These are phyloP conservation scores for Globisporangium alternatum DNA, from an alignment of 352 stramenopile genomes.

Conservation along the genomic window DNA sequence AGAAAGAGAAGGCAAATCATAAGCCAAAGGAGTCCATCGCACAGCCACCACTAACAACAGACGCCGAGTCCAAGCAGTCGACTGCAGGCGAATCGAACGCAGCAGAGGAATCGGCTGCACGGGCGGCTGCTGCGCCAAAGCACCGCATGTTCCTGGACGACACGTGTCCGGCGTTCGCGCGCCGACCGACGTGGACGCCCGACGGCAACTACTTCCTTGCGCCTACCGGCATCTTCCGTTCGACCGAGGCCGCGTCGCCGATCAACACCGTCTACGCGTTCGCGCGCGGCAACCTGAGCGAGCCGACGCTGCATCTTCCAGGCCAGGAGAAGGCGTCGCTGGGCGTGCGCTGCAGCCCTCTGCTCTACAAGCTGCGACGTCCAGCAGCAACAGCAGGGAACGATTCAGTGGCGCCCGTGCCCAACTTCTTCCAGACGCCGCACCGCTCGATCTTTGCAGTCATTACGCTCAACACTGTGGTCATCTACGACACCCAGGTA, in stretches of 20 bases:
- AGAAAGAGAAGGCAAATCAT: neutral
- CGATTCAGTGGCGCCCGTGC: neutral
- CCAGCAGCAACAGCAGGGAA: neutral
- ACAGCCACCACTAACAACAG: slow-evolving; percentile 8
- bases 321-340: slow-evolving; percentile 93
- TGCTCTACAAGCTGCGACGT: slow-evolving; percentile 85
- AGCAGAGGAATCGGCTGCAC: slow-evolving; percentile 5
- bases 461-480: slow-evolving; percentile 90
- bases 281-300: slow-evolving; percentile 88
- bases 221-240: slow-evolving; percentile 75
- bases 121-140: slow-evolving; percentile 29
- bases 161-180: slow-evolving; percentile 93
- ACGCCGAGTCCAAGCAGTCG: slow-evolving; percentile 8
- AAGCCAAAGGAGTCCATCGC: slow-evolving; percentile 14
- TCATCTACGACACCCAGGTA: slow-evolving; percentile 96
- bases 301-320: slow-evolving; percentile 90
- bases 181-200: slow-evolving; percentile 89
- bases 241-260: slow-evolving; percentile 31
- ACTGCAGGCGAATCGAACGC: neutral
- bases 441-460: slow-evolving; percentile 92
- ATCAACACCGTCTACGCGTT: slow-evolving; percentile 94
- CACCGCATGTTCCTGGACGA: slow-evolving; percentile 93
- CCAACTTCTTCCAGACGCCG: slow-evolving; percentile 79
- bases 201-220: slow-evolving; percentile 92
- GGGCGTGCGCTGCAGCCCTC: slow-evolving; percentile 91